Percentiles rank a stretch among this genome's conserved stretches.
Conservation (phyloP, 192 early-diverging fungal species). For the Thamnidium elegans region DNA sequence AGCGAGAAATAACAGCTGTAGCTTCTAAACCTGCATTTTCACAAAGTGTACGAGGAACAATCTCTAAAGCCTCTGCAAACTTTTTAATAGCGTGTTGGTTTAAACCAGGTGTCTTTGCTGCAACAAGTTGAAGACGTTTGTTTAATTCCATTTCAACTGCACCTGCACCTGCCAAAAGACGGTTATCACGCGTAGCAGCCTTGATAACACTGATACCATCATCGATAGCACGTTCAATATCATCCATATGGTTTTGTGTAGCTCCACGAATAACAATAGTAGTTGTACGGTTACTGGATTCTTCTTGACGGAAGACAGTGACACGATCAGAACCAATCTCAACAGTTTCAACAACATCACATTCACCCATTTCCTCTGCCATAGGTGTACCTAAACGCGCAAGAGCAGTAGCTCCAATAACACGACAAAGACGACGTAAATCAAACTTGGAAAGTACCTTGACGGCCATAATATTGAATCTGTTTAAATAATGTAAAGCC, state of each 20-base stretch:
- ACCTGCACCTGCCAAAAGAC: slow-evolving; percentile 89
- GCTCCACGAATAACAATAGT: slow-evolving; percentile 97
- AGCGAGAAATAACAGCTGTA: slow-evolving; percentile 86
- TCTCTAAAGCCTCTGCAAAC: slow-evolving; percentile 92
- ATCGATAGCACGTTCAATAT: slow-evolving; percentile 95
- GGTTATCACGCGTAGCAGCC: slow-evolving; percentile 80
- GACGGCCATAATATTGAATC: slow-evolving; percentile 85
- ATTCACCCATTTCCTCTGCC: slow-evolving; percentile 96
- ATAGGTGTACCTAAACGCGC: slow-evolving; percentile 90
- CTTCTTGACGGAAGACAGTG: slow-evolving; percentile 95
- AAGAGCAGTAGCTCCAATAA: slow-evolving; percentile 87
- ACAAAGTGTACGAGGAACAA: slow-evolving; percentile 89
- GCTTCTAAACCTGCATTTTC: slow-evolving; percentile 95
- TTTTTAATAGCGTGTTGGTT: slow-evolving; percentile 96
- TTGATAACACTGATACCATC: slow-evolving; percentile 98
- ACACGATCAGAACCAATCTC: slow-evolving; percentile 98
- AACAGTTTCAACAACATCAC: slow-evolving; percentile 93
- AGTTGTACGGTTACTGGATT: slow-evolving; percentile 74
- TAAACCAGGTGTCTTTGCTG: slow-evolving; percentile 88
- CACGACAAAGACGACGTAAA: slow-evolving; percentile 89
- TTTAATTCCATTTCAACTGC: slow-evolving; percentile 92
- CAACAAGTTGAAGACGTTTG: slow-evolving; percentile 70
- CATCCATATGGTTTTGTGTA: slow-evolving; percentile 93
- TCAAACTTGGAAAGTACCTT: slow-evolving; percentile 96
- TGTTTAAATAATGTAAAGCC: slow-evolving; percentile 92